phyloP scores from a whole-genome alignment of 768 basidiomycete species.

The Amanita pallidorosea region DNA sequence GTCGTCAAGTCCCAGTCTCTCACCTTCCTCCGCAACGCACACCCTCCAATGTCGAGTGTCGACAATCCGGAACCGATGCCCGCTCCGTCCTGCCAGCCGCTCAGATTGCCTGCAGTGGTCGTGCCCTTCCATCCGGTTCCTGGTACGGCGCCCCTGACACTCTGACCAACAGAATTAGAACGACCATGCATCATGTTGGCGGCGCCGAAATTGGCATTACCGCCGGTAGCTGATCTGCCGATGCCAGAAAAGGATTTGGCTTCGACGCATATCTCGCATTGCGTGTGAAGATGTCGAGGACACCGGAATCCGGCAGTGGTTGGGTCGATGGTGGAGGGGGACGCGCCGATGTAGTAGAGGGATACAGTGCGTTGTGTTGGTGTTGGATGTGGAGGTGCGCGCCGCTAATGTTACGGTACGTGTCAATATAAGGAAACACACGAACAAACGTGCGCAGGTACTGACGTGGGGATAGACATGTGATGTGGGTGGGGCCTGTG shows the following conservation, averaged over 20 bases:
- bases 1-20: slow-evolving; percentile 7
- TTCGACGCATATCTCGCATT: slow-evolving; percentile 71
- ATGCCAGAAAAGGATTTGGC: slow-evolving; percentile 25
- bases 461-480: slow-evolving; percentile 3
- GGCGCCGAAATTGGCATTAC: slow-evolving; percentile 16
- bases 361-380: slow-evolving; percentile 29
- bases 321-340: slow-evolving; percentile 44
- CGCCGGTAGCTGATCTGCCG: slow-evolving; percentile 13
- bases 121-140: neutral
- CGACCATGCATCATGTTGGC: slow-evolving; percentile 5
- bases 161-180: neutral
- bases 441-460: slow-evolving; percentile 11
- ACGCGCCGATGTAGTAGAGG: slow-evolving; percentile 51
- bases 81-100: slow-evolving; percentile 67
- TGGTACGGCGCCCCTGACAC: neutral
- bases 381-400: slow-evolving; percentile 14
- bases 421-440: slow-evolving; percentile 2
- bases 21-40: slow-evolving; percentile 43
- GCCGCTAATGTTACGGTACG: slow-evolving; percentile 3
- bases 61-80: slow-evolving; percentile 66
- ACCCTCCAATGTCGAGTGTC: slow-evolving; percentile 44
- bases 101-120: slow-evolving; percentile 35
- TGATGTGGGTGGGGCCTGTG: neutral
- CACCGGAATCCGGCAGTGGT: slow-evolving; percentile 57
- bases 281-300: slow-evolving; percentile 61